phyloP scores from a whole-genome alignment of 176 grass and related monocot species.

The Ensete glaucum region DNA sequence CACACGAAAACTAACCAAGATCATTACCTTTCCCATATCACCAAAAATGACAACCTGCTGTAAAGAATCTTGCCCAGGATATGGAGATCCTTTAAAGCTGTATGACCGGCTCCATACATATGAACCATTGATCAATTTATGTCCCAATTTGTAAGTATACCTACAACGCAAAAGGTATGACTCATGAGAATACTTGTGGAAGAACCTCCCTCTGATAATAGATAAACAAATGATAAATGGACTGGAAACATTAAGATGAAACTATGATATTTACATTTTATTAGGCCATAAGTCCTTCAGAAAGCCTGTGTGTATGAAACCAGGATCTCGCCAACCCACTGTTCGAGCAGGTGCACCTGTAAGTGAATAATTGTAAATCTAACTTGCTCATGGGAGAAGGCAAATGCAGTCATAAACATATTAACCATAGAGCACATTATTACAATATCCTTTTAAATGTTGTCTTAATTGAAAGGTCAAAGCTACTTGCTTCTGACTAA shows the following conservation, averaged over 20 bases:
- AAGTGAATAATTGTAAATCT: not conserved
- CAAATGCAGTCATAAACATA: not conserved
- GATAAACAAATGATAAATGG: not conserved
- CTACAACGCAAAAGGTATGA: slow-evolving; percentile 18
- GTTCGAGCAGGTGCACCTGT: slow-evolving; percentile 75
- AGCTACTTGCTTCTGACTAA: not conserved
- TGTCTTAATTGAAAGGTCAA: not conserved
- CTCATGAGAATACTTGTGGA: slow-evolving; percentile 2
- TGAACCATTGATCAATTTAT: slow-evolving; percentile 47
- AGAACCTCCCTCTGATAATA: not conserved
- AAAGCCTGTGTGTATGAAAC: slow-evolving; percentile 86
- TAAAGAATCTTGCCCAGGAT: slow-evolving; percentile 75
- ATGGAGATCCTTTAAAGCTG: slow-evolving; percentile 71
- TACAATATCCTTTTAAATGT: not conserved
- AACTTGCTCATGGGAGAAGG: not conserved
- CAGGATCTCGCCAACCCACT: slow-evolving; percentile 82
- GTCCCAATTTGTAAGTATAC: slow-evolving; percentile 68
- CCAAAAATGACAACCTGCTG: slow-evolving; percentile 76
- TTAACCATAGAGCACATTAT: not conserved
- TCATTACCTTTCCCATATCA: slow-evolving; percentile 72
- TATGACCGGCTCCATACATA: slow-evolving; percentile 53
- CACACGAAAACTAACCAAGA: not conserved
- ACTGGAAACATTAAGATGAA: not conserved
- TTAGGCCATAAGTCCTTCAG: slow-evolving; percentile 77
- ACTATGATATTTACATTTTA: not conserved